These are phyloP conservation scores for Fraxinus pennsylvanica DNA, from an alignment of 257 asterid genomes.

Conservation along the genomic window DNA sequence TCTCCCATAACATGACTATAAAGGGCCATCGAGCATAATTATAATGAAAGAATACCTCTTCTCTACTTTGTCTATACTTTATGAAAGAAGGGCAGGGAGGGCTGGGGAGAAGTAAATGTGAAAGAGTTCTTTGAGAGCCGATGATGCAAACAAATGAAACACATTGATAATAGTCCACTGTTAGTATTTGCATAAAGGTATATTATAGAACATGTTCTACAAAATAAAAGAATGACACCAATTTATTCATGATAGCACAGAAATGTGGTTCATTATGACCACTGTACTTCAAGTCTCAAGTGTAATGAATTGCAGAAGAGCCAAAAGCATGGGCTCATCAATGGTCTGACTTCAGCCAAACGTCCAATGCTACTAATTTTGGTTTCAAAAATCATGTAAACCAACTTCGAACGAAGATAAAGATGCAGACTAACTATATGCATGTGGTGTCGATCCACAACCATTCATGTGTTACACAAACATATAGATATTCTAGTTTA, in stretches of 20 bases:
- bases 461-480: background rate
- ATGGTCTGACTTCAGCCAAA: background rate
- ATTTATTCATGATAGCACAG: background rate
- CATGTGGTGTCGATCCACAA: background rate
- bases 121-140: no score
- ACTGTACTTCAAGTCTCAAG: background rate
- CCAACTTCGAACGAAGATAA: background rate
- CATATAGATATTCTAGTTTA: background rate
- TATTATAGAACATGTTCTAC: background rate
- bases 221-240: background rate
- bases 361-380: background rate
- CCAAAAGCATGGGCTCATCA: background rate
- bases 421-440: background rate
- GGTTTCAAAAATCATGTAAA: background rate
- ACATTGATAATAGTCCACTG: background rate
- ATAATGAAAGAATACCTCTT: no score
- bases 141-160: background rate
- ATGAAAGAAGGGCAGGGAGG: background rate
- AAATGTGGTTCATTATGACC: background rate
- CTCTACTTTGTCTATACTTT: background rate
- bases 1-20: no score
- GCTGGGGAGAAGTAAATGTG: no score
- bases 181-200: background rate
- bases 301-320: background rate
- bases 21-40: no score